Evolutionary conservation across 1,139 yeast species (phyloP), one percentile per base, ranked within the genome.

Genomic region (Kluyveromyces sp.): DNA sequence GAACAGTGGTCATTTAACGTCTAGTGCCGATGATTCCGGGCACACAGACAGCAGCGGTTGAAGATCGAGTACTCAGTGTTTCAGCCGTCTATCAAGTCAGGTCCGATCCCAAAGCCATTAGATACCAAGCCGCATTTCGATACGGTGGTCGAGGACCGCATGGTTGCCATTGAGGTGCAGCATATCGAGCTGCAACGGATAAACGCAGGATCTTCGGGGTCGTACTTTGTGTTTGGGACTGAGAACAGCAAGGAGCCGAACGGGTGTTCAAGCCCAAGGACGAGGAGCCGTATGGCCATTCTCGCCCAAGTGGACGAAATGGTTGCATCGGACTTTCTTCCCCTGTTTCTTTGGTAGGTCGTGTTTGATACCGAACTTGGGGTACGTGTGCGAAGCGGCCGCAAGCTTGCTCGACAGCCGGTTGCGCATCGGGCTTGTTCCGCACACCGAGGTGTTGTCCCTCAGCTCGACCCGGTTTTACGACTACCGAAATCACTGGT

Each of bases 201-300:
- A 4, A 60, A 79, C 7, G 74, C 78, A 27, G 92, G 92, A 0
- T 79, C 87, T 3, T 79, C 87, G 0, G 90, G 92, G 1, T 78
- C 85, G 47, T 83, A 83, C 57, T 83, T 83, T 59, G 69, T 82
- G 3, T 71, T 69, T 47, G 68, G 70, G 44, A 51, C 66, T 25
- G 37, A 42, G 15, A 47, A 27, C 15, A 7, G 27, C 27, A 15
- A 4, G 10, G 34, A 37, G 7, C 31, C 37, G 4, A 74, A 73
- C 4, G 90, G 83, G 81, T 83, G 2, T 83, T 83, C 69, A 83
- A 83, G 59, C 92, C 92, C 4, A 82, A 82, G 58, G 88, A 83
- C 62, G 92, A 83, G 62, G 90, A 83, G 54, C 92, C 90, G 0
- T 83, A 83, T 58, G 92, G 0, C 87, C 89, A 0, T 59, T 83